Percentiles rank a stretch among this genome's conserved stretches.
Conservation (phyloP, 139 green algal genomes). For the Micractinium sp. region DNA sequence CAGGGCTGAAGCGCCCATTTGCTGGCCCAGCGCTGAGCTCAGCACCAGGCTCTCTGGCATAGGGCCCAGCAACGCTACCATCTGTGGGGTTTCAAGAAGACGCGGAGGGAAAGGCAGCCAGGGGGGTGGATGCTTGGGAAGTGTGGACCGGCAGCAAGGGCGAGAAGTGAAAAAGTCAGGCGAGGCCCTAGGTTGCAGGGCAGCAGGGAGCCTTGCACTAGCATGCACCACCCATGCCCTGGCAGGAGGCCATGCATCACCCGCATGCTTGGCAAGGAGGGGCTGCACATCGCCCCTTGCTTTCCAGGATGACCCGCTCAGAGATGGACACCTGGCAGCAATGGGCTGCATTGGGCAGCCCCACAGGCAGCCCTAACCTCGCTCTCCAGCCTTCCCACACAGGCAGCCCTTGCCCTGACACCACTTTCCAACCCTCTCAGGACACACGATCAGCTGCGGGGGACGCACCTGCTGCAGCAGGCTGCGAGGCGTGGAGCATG, state of each 20-base stretch:
- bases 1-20: not conserved
- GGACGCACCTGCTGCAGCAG: conserved; percentile 41
- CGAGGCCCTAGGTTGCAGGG: too few species aligned
- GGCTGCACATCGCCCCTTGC: too few species aligned
- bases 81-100: conserved; percentile 18
- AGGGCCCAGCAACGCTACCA: conserved; percentile 41
- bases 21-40: conserved; percentile 12
- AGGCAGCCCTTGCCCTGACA: too few species aligned
- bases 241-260: not conserved
- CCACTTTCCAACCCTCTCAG: not conserved
- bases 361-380: not conserved
- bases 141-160: not conserved
- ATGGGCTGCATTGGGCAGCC: not conserved
- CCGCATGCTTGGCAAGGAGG: too few species aligned
- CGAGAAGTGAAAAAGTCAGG: too few species aligned
- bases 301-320: too few species aligned
- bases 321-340: not conserved
- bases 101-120: not conserved
- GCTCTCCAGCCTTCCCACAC: too few species aligned
- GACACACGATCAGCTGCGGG: not conserved
- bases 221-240: not conserved
- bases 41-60: conserved; percentile 11
- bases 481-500: conserved; percentile 25
- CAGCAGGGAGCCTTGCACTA: too few species aligned
- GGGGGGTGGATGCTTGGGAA: not conserved